These are phyloP conservation scores for Sarocladiaceae sp. DNA, from an alignment of 2,329 filamentous ascomycete species.

Conservation along the genomic window DNA sequence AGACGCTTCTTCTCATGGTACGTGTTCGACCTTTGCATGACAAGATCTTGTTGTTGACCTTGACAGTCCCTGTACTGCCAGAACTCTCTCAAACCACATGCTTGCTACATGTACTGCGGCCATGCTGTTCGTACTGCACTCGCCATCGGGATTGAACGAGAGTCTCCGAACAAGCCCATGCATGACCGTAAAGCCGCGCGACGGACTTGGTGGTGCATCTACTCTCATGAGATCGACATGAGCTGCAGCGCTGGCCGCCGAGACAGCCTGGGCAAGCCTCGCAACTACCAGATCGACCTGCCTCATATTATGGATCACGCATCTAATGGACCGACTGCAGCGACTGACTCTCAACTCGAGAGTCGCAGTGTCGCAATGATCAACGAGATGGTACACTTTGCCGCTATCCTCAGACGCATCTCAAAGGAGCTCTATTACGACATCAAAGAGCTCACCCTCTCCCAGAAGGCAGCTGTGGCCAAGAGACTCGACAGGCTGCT, in stretches of 20 bases:
- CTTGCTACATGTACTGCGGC: slow-evolving; percentile 6
- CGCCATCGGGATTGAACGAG: slow-evolving; percentile 1
- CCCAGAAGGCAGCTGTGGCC: slow-evolving; percentile 3
- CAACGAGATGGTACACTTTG: slow-evolving; percentile 6
- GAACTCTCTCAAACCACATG: slow-evolving; percentile 3
- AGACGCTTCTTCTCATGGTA: slow-evolving; percentile 5
- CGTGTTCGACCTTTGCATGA: not conserved
- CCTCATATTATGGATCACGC: not conserved
- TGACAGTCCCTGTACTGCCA: slow-evolving; percentile 2
- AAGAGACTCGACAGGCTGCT: not conserved
- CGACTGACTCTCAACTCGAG: not conserved
- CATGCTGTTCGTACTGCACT: slow-evolving; percentile 3
- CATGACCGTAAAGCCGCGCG: slow-evolving; percentile 3
- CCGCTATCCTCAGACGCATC: slow-evolving; percentile 2
- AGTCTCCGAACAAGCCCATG: not conserved
- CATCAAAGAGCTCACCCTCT: not conserved
- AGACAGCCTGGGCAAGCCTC: slow-evolving; percentile 3
- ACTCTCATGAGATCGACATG: slow-evolving; percentile 6
- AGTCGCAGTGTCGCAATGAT: not conserved
- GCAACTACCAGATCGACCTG: slow-evolving; percentile 4
- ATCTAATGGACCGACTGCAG: not conserved
- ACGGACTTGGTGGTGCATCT: slow-evolving; percentile 6
- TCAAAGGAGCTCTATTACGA: slow-evolving; percentile 2
- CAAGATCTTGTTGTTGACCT: not conserved
- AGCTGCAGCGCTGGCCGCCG: slow-evolving; percentile 4